A percentile compares a stretch with the other conserved stretches of the same genome.
phyloP scores from a whole-genome alignment of 306 rosid genomes.

The Potentilla sterilis region DNA sequence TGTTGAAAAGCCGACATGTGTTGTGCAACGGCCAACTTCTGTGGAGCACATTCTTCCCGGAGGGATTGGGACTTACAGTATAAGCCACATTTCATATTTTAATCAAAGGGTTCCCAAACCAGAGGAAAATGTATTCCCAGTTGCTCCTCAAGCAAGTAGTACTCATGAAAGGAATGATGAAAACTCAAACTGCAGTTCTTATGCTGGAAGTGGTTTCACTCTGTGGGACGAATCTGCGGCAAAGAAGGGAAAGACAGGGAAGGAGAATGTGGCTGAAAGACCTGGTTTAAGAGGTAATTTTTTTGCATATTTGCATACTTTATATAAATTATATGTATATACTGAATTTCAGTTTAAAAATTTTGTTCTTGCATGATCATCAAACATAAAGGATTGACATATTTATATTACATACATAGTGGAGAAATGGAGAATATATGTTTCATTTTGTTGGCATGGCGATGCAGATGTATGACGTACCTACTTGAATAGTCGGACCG shows the following conservation, averaged over 20 bases:
- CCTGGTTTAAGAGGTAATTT: constrained; percentile 51
- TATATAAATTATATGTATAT: background rate
- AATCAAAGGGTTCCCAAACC: constrained; percentile 76
- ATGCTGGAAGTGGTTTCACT: constrained; percentile 79
- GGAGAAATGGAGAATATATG: background rate
- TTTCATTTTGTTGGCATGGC: background rate
- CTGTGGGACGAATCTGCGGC: constrained; percentile 84
- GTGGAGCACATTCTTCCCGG: constrained; percentile 87
- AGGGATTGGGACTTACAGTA: constrained; percentile 94
- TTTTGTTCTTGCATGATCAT: background rate
- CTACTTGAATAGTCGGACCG: background rate
- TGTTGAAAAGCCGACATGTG: constrained; percentile 42
- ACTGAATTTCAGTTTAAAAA: background rate
- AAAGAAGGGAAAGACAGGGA: constrained; percentile 85
- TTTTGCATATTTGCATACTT: background rate
- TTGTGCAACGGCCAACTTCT: constrained; percentile 36
- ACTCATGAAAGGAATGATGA: constrained; percentile 61
- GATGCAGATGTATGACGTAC: background rate
- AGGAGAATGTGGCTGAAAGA: constrained; percentile 72
- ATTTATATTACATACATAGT: background rate
- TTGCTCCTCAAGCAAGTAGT: constrained; percentile 56
- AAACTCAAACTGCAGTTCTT: constrained; percentile 80
- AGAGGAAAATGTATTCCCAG: constrained; percentile 48
- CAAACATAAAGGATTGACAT: background rate
- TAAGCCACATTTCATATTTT: constrained; percentile 68